These are phyloP conservation scores for Drechslerella coelobrocha DNA, from an alignment of 2,329 filamentous ascomycete genomes.

Conservation along the genomic window DNA sequence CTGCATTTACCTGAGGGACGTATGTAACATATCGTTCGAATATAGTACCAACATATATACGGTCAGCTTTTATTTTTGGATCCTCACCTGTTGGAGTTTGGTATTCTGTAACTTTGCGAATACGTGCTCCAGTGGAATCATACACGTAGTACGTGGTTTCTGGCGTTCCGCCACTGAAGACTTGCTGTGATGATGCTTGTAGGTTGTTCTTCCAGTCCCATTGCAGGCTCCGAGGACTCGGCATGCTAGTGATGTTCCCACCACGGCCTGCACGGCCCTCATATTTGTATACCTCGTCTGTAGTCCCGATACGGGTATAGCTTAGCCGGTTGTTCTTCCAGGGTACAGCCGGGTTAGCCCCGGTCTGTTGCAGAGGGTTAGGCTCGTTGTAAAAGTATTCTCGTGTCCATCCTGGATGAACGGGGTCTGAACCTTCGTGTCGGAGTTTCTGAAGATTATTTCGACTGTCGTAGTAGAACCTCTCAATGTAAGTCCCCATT, in stretches of 20 bases:
- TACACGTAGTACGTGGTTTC: conserved; percentile 52
- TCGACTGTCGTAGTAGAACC: neutral
- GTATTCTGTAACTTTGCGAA: conserved; percentile 51
- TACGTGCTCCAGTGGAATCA: conserved; percentile 24
- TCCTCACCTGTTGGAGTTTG: neutral
- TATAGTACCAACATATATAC: conserved; percentile 7
- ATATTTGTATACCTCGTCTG: neutral
- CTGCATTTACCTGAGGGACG: neutral
- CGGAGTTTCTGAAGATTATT: conserved; percentile 1
- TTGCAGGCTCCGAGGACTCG: conserved; percentile 22
- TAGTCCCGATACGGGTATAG: neutral
- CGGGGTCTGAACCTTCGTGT: neutral
- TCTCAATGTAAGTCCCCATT: conserved; percentile 9
- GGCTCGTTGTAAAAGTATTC: conserved; percentile 8
- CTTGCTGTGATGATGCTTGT: conserved; percentile 13
- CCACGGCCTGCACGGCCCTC: neutral
- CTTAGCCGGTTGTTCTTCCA: conserved; percentile 6
- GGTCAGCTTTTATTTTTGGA: neutral
- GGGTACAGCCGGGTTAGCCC: neutral
- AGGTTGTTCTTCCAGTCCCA: conserved; percentile 51
- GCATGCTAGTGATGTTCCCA: conserved; percentile 49
- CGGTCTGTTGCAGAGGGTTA: neutral
- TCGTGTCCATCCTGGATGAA: neutral
- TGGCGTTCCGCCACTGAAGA: conserved; percentile 19
- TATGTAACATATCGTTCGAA: neutral